Conservation (phyloP, 2,329 filamentous ascomycete species). For the Fusarium hostae region DNA sequence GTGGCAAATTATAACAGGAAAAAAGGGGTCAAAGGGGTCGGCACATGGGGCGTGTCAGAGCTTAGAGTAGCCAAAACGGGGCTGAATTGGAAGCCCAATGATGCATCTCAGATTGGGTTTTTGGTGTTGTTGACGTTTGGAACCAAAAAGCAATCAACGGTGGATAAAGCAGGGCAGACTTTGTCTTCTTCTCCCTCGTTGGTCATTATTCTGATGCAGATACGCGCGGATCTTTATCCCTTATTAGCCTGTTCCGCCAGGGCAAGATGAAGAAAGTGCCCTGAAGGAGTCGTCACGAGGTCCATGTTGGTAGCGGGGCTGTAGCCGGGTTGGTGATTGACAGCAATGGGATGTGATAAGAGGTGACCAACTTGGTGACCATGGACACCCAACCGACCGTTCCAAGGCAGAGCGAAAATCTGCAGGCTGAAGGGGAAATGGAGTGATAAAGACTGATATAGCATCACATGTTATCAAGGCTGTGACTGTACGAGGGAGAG, state of each 20-base stretch:
- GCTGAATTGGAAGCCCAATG: constrained; percentile 27
- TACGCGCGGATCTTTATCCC: constrained; percentile 33
- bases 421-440: constrained; percentile 8
- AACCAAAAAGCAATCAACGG: constrained; percentile 21
- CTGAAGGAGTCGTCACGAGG: constrained; percentile 41
- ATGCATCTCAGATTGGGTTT: constrained; percentile 21
- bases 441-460: constrained; percentile 19
- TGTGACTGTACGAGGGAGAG: constrained; percentile 13
- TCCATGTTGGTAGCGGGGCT: constrained; percentile 38
- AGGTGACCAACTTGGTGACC: constrained; percentile 33
- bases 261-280: constrained; percentile 30
- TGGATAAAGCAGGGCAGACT: constrained; percentile 24
- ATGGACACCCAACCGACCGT: constrained; percentile 23
- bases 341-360: constrained; percentile 34
- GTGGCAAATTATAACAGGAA: constrained; percentile 39
- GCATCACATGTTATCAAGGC: constrained; percentile 24
- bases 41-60: constrained; percentile 19
- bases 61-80: constrained; percentile 10
- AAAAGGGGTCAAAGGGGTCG: constrained; percentile 21
- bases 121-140: constrained; percentile 35
- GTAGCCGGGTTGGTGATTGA: constrained; percentile 27
- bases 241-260: constrained; percentile 35
- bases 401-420: constrained; percentile 15
- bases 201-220: constrained; percentile 20
- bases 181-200: constrained; percentile 13